phyloP scores from a whole-genome alignment of 768 basidiomycete species.

The Lanmaoa rubissima region DNA sequence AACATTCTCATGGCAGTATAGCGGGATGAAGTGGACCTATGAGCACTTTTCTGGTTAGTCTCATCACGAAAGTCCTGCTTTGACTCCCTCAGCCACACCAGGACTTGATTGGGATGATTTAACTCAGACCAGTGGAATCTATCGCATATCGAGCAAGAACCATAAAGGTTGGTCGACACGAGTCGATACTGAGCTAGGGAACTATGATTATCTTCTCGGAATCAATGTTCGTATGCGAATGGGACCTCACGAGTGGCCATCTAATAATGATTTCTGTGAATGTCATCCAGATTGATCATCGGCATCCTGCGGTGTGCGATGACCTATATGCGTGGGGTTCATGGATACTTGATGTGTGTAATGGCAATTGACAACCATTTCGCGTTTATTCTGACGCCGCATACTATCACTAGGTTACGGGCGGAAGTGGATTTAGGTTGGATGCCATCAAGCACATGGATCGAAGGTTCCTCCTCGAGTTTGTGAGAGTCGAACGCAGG shows the following conservation, averaged over 20 bases:
- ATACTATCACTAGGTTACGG: conserved; percentile 50
- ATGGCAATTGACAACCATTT: not conserved
- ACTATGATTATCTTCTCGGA: conserved; percentile 83
- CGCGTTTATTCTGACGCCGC: not conserved
- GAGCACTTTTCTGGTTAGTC: conserved; percentile 74
- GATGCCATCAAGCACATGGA: conserved; percentile 94
- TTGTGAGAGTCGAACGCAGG: conserved; percentile 44
- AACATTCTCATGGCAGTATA: conserved; percentile 49
- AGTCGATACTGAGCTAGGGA: conserved; percentile 84
- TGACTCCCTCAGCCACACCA: conserved; percentile 21
- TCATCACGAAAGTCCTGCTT: not conserved
- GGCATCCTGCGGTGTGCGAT: conserved; percentile 74
- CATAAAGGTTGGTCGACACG: conserved; percentile 79
- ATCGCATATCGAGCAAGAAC: conserved; percentile 61
- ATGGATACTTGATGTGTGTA: conserved; percentile 65
- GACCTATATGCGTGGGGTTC: conserved; percentile 77
- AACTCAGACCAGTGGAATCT: conserved; percentile 62
- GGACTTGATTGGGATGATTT: conserved; percentile 85
- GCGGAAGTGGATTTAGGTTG: conserved; percentile 73
- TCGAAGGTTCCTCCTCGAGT: conserved; percentile 60
- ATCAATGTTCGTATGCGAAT: conserved; percentile 49
- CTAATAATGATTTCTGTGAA: conserved; percentile 11
- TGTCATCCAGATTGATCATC: conserved; percentile 67
- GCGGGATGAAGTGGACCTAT: conserved; percentile 66
- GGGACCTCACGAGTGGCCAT: not conserved